These are phyloP conservation scores for Pezicula radicicola DNA, from an alignment of 2,329 filamentous ascomycete genomes.

Conservation along the genomic window DNA sequence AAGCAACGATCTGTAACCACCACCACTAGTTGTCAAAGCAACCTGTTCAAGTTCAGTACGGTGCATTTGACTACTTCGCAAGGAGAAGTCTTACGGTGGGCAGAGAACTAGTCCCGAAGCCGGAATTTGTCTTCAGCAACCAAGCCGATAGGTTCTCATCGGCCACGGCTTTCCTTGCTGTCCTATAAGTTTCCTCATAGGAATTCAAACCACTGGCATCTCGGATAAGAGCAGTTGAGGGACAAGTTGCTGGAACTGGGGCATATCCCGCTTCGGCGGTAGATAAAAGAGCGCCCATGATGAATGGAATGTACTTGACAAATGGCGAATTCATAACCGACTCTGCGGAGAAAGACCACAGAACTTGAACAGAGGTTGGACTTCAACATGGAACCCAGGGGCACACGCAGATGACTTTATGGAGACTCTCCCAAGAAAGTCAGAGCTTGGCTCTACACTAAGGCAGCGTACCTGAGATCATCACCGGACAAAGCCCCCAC, in stretches of 20 bases:
- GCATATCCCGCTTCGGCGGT: constrained; percentile 23
- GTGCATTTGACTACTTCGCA: neutral
- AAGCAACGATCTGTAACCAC: constrained; percentile 38
- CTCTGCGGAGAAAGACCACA: too few species aligned
- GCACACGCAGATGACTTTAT: too few species aligned
- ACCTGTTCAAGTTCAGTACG: constrained; percentile 19
- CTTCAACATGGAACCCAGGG: too few species aligned
- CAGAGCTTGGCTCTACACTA: too few species aligned
- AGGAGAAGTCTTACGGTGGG: constrained; percentile 26
- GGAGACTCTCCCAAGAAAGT: too few species aligned
- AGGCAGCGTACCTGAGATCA: too few species aligned
- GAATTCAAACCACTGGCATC: constrained; percentile 32
- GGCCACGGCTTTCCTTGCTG: constrained; percentile 34
- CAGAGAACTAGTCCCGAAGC: constrained; percentile 31
- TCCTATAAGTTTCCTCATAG: constrained; percentile 35
- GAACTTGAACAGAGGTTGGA: too few species aligned
- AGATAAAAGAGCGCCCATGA: constrained; percentile 5
- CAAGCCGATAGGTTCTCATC: constrained; percentile 34
- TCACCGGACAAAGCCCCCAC: too few species aligned
- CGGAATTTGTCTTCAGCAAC: constrained; percentile 32
- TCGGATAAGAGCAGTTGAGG: constrained; percentile 34
- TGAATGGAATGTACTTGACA: neutral
- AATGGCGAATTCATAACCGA: neutral
- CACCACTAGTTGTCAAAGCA: constrained; percentile 39
- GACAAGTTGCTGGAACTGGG: constrained; percentile 34